Conservation (phyloP, 768 basidiomycete species). For the Harrya chromipes region DNA sequence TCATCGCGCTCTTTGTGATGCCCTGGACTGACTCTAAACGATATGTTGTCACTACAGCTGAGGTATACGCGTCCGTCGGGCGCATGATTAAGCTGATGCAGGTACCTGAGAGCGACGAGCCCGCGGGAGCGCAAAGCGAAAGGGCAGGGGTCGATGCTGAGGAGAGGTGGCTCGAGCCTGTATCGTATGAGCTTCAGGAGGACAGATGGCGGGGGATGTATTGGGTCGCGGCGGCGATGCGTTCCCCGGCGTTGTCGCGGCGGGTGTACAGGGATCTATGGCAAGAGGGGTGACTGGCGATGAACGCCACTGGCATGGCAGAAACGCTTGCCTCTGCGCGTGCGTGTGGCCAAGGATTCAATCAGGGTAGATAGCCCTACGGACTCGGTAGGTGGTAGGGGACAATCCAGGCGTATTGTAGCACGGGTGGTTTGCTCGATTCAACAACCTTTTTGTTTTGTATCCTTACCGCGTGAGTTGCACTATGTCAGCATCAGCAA, state of each 20-base stretch:
- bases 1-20: not conserved
- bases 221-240: slow-evolving; percentile 12
- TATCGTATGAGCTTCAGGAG: slow-evolving; percentile 15
- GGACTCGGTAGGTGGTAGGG: too few species aligned
- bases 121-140: not conserved
- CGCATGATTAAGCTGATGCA: slow-evolving; percentile 23
- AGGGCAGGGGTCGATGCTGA: not conserved
- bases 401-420: too few species aligned
- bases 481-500: too few species aligned
- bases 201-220: not conserved
- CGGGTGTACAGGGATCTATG: not conserved
- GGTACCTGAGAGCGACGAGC: not conserved
- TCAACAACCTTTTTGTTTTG: too few species aligned
- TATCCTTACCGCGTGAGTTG: too few species aligned
- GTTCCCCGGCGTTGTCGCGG: not conserved
- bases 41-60: slow-evolving; percentile 8
- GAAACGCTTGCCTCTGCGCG: too few species aligned
- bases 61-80: slow-evolving; percentile 23
- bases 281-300: not conserved
- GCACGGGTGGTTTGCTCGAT: too few species aligned
- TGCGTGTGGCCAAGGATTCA: too few species aligned
- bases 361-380: too few species aligned
- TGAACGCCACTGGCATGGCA: too few species aligned
- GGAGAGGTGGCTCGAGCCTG: slow-evolving; percentile 8
- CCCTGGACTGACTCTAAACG: too few species aligned